phyloP scores from a whole-genome alignment of 306 rosid species.

The Ormosia emarginata region DNA sequence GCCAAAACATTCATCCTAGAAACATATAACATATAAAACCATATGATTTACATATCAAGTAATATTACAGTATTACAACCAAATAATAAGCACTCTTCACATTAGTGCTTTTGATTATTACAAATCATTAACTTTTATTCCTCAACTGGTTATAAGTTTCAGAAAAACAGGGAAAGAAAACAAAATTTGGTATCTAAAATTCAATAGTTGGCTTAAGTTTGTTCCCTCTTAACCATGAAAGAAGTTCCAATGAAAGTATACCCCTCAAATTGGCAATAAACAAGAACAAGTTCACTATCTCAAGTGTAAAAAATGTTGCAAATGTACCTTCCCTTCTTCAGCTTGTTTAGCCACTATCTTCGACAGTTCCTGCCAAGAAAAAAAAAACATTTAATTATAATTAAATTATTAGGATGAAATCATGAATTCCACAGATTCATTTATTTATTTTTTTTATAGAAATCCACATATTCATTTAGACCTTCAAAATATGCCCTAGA shows the following conservation, averaged over 20 bases:
- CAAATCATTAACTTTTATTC: not conserved
- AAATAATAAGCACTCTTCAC: not conserved
- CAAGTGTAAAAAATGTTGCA: conserved; percentile 5
- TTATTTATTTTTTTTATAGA: too few species aligned
- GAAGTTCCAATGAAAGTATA: not conserved
- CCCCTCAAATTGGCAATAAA: conserved; percentile 18
- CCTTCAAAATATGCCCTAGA: not conserved
- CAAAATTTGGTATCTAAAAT: not conserved
- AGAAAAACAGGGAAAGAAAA: not conserved
- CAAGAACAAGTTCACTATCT: conserved; percentile 15
- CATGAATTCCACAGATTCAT: conserved; percentile 9
- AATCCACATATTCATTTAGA: conserved; percentile 6
- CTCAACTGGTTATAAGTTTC: not conserved
- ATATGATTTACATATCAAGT: conserved; percentile 3
- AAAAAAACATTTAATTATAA: not conserved
- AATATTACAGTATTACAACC: not conserved
- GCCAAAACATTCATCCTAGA: not conserved
- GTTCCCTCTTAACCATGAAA: not conserved
- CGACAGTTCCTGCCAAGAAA: conserved; percentile 62
- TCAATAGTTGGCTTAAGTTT: not conserved
- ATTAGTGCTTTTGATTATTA: not conserved
- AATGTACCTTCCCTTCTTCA: conserved; percentile 95
- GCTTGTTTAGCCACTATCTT: conserved; percentile 85
- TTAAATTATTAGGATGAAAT: not conserved
- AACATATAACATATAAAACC: not conserved